These are phyloP conservation scores for Macadamia tetraphylla DNA, from an alignment of 164 flowering plant species.

Conservation along the genomic window DNA sequence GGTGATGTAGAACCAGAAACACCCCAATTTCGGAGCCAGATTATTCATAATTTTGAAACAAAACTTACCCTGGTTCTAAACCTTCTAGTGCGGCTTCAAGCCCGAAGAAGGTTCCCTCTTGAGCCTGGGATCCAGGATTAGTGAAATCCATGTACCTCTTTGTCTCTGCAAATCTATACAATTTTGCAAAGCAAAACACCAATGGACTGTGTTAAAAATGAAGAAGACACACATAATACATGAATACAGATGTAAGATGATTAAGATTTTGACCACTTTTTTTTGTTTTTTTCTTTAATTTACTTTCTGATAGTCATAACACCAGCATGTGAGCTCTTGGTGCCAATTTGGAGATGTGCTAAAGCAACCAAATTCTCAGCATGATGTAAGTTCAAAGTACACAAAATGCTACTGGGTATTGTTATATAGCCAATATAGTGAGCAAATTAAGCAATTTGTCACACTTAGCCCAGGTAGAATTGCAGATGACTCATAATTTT, in stretches of 20 bases:
- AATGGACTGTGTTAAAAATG: not conserved
- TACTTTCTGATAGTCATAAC: too few species aligned
- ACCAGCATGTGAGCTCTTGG: too few species aligned
- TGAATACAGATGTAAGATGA: not conserved
- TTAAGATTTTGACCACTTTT: not conserved
- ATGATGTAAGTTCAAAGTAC: too few species aligned
- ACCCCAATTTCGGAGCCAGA: not conserved
- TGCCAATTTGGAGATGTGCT: too few species aligned
- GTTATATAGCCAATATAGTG: too few species aligned
- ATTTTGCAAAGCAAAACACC: not conserved
- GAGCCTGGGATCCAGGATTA: constrained; percentile 83
- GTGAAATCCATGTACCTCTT: constrained; percentile 88
- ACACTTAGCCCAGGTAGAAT: too few species aligned
- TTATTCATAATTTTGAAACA: not conserved
- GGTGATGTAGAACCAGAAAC: too few species aligned
- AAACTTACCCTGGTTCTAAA: constrained; percentile 71
- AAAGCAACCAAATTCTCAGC: too few species aligned
- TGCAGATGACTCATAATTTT: too few species aligned
- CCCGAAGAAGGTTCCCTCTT: constrained; percentile 74
- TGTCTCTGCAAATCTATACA: constrained; percentile 76
- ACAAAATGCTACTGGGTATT: too few species aligned
- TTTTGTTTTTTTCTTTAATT: too few species aligned
- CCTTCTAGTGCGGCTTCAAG: constrained; percentile 88
- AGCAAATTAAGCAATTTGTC: too few species aligned
- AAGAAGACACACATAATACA: not conserved